Evolutionary conservation across 495 filamentous ascomycete species (phyloP).

Genomic region (Neurospora sp.): DNA sequence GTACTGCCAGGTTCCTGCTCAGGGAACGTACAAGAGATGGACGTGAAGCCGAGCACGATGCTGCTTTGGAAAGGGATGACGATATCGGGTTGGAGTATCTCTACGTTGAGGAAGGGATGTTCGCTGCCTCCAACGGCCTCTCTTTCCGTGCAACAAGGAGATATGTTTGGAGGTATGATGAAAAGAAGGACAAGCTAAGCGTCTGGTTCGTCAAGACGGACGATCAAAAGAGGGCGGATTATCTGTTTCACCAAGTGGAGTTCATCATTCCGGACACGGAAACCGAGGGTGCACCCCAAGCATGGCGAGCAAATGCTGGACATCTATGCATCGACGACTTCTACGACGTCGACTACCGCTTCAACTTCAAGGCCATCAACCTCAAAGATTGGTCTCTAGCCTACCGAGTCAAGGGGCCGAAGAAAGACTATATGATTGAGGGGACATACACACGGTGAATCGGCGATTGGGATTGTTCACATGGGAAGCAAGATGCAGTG

Average conservation of each 20-base stretch:
- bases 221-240: constrained; percentile 48
- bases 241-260: constrained; percentile 53
- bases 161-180: constrained; percentile 50
- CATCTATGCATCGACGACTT: constrained; percentile 57
- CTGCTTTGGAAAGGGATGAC: constrained; percentile 16
- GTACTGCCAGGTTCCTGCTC: constrained; percentile 53
- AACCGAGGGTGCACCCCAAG: constrained; percentile 7
- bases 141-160: constrained; percentile 40
- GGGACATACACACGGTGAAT: constrained; percentile 34
- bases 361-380: constrained; percentile 45
- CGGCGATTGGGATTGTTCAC: not conserved
- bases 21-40: constrained; percentile 40
- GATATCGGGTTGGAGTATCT: constrained; percentile 50
- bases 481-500: not conserved
- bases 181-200: constrained; percentile 42
- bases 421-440: constrained; percentile 56
- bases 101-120: constrained; percentile 54
- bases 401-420: constrained; percentile 55
- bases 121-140: constrained; percentile 38
- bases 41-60: constrained; percentile 27
- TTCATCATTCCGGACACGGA: constrained; percentile 19
- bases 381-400: constrained; percentile 44
- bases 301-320: constrained; percentile 47
- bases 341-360: constrained; percentile 53
- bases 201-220: constrained; percentile 57